Evolutionary conservation across 73 alveolate genomes (phyloP), one percentile per base, ranked within the genome.

Genomic region (Strombidium stylifer): DNA sequence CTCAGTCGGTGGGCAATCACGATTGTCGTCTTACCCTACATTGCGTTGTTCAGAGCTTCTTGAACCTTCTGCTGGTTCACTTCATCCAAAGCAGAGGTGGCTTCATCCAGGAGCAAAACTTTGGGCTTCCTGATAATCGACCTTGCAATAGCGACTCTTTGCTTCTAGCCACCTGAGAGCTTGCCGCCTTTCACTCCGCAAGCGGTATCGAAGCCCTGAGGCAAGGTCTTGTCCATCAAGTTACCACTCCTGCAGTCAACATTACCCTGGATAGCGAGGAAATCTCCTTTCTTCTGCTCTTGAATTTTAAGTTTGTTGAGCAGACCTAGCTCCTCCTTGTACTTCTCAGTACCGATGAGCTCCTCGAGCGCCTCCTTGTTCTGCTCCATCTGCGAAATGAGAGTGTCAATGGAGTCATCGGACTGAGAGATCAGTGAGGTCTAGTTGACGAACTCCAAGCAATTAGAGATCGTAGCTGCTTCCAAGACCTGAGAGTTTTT

Each of bases 381-480:
- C 1, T 60, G 8, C 27, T 60, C 23, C 18, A 40, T 25, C 42
- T 4, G 15, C 26, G 1, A 4, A 3, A 19, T 41, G n/a, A 60
- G 30, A 4, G 45, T 15, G 8, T 41, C 42, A 34, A 55, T 25
- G 21, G 71, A 34, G 23, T 57, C 71, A 11, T 37, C 55, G n/a
- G 37, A 18, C 7, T 25, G 39, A 2, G 14, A 1, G 23, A 7
- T 34, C 4, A 57, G 37, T 11, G 32, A 4, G 10, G 32, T 12
- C 11, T 31, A 39, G 10, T 41, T 30, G 6, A 85, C 62, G 50
- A 85, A 85, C 28, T 85, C 95, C 58, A 74, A 47, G 0, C 92
- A 91, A 56, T 86, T 76, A 1, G 90, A 93, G 34, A 65, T 65
- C 87, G 66, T 79, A 8, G 94, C 94, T 15, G 96, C 93, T n/a